Percentiles rank a stretch among this genome's conserved stretches.
Evolutionary conservation across 2,329 filamentous ascomycete genomes (phyloP).

Genomic region (Scytalidium sp.): DNA sequence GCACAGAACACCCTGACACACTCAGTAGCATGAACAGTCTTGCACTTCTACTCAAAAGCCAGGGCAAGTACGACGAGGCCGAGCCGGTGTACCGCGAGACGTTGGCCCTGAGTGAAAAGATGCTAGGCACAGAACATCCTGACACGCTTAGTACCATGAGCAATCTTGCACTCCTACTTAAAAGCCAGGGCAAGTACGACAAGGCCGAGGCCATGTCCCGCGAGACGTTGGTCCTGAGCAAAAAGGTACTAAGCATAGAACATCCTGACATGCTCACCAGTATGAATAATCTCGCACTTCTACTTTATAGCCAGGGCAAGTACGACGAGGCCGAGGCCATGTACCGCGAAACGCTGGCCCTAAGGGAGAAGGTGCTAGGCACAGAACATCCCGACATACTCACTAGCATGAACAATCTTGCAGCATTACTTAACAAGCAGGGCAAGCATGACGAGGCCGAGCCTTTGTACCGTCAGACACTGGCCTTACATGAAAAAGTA

Average conservation of each 20-base stretch:
- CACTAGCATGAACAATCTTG: slow-evolving; percentile 19
- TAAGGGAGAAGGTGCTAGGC: slow-evolving; percentile 15
- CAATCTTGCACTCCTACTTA: slow-evolving; percentile 16
- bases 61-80: slow-evolving; percentile 18
- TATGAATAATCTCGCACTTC: slow-evolving; percentile 14
- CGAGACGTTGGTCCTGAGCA: slow-evolving; percentile 8
- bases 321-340: slow-evolving; percentile 22
- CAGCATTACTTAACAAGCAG: slow-evolving; percentile 11
- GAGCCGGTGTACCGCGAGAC: slow-evolving; percentile 18
- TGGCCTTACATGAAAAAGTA: neutral
- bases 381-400: slow-evolving; percentile 17
- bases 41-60: slow-evolving; percentile 4
- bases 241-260: slow-evolving; percentile 9
- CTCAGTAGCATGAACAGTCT: slow-evolving; percentile 17
- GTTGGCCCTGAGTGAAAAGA: slow-evolving; percentile 11
- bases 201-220: slow-evolving; percentile 25
- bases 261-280: slow-evolving; percentile 14
- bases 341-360: slow-evolving; percentile 11
- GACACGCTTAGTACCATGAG: slow-evolving; percentile 17
- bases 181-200: slow-evolving; percentile 19
- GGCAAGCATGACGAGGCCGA: slow-evolving; percentile 26
- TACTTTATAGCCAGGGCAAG: slow-evolving; percentile 11
- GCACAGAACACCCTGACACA: slow-evolving; percentile 11
- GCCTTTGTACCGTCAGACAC: slow-evolving; percentile 2
- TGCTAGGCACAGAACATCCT: slow-evolving; percentile 18